Evolutionary conservation across 2,329 filamentous ascomycete species (phyloP), one percentile per base, ranked within the genome.

Genomic region (Aspergillus sp.): DNA sequence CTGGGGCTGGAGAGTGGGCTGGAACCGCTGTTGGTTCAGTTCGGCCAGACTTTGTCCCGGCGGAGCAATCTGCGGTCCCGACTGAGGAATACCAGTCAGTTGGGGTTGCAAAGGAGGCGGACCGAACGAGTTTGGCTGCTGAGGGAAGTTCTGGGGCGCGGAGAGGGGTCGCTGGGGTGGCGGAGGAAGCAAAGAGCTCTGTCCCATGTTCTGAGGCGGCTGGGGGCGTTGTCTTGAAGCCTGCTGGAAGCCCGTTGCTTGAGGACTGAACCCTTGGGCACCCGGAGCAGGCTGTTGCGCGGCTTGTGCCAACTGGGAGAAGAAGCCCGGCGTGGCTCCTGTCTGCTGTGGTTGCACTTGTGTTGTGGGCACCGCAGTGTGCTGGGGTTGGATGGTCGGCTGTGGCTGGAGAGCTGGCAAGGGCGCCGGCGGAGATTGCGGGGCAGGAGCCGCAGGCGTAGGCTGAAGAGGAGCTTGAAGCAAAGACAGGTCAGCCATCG

Each of bases 91-190:
- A 8, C 94, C 92, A 5, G 95, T 97, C 75, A 93, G 85, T 73
- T 97, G 94, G 55, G 92, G 88, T 73, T 93, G 89, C 66, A 97
- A 78, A 15, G 91, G 88, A 53, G 91, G 87, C 17, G 89, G 85
- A 7, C 85, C 84, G 73, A 96, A 95, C 4, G 82, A 84, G 74
- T 84, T 92, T 49, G 87, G 87, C 71, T 88, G 87, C 70, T 90
- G 89, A 53, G 86, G 77, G 61, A 82, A 89, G 57, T 92, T 90
- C 73, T 92, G 90, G 25, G 95, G 94, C 41, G 95, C 94, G 42
- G 94, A 97, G 11, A 95, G 83, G 7, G 95, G 90, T 62, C 95
- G 85, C 55, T 88, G 85, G 10, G 92, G 92, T 17, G 90, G 92
- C 7, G 92, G 92, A 52, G 89, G 85, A 63, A 93, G 85, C 39